Base-by-base conservation (phyloP, 345 rosid genomes). In the Nasturtium officinale region DNA sequence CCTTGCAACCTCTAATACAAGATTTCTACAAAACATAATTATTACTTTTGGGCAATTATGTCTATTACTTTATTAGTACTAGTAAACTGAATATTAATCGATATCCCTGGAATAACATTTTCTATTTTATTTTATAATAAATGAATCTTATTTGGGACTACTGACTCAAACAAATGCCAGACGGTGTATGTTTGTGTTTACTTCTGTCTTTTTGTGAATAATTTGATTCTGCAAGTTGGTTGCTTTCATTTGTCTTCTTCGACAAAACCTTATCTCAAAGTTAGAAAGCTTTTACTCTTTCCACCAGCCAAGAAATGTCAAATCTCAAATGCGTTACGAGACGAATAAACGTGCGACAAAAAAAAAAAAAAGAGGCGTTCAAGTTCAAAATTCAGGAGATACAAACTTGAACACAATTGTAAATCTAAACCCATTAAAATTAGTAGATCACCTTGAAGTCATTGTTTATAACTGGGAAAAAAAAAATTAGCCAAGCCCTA, bases 261-360 rank as follows among this genome's bases (percentile, higher is more conserved):
- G 9, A 52, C 54, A 43, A 61, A 61, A 72, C 51, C 76, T 72
- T 72, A 75, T 75, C 69, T 75, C 60, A 2, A 74, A 48, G 42
- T 56, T 65, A 47, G 23, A 74, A 73, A 43, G 21, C 20, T 45
- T 57, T 16, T 55, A 10, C 13, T 55, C 71, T 56, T 54, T 18
- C 70, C 26, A 57, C 78, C 43, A 47, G 11, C 72, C 35, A 48
- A 65, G 37, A 32, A 54, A 45, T 62, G 45, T 29, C 76, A 29
- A 54, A 54, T 62, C 43, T 28, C 76, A 29, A 72, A 18, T 50
- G 48, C 4, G 57, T 54, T 32, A 33, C 1, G 2, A 7, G n/a
- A n/a, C n/a, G 18, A 18, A 42, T 1, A 13, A 11, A 35, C 12
- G n/a, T 35, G 45, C 1, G 23, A 18, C 9, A 23, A 3, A 17